Evolutionary conservation across 257 asterid genomes (phyloP), one percentile per base, ranked within the genome.

Genomic region (Solanum paucissectum): DNA sequence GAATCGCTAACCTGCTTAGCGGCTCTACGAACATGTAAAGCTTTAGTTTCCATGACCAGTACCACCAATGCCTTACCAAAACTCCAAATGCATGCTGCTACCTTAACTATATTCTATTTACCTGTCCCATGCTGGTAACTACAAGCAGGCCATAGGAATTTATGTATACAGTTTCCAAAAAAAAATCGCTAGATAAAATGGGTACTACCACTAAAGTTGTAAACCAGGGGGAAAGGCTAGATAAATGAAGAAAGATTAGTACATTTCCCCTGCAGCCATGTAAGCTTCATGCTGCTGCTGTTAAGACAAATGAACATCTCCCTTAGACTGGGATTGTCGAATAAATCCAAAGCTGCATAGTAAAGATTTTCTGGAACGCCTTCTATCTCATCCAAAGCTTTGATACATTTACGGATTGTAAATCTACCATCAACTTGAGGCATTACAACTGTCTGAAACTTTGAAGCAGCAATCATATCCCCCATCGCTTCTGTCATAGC

Each of bases 201-300:
- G 27, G 40, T 46, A 81, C 85, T 5, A 46, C 68, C 42, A 16
- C 66, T 46, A 81, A 46, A 29, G 9, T 46, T 81, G 85, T 46
- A 46, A 81, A 81, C 42, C 68, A 14, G 68, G 29, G 84, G 3
- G 85, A 3, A 81, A 27, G 23, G 38, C 64, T 79, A 79, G 85
- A 79, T 42, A 44, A 81, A 81, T 1, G 88, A 91, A 86, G 88
- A 73, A 79, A 88, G 90, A 71, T 85, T 89, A 42, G 90, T 90
- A 84, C 94, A 92, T 90, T 92, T 96, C 55, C 95, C 96, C 90
- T 91, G 95, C 94, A 95, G 86, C 99, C 98, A 95, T 12, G 94
- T 88, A 87, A 94, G 38, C 73, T 98, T 90, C 16, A 93, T 29
- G 68, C 87, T 76, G 69, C 89, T 91, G 91, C 89, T 90, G 86